Conservation (phyloP, 1,284 basidiomycete species). For the Malassezia pachydermatis region DNA sequence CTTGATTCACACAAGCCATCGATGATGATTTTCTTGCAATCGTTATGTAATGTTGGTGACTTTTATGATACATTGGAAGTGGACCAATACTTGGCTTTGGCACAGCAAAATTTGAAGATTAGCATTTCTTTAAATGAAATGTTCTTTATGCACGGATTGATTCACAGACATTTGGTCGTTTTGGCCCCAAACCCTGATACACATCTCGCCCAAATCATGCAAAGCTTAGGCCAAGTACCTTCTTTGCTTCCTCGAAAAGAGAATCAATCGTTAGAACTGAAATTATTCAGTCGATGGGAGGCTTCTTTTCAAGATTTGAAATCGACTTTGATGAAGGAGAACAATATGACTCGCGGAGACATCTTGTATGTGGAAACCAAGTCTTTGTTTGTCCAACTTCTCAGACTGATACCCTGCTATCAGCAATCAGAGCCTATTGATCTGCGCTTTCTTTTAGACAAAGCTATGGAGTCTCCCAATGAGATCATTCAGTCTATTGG, state of each 20-base stretch:
- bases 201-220: constrained; percentile 86
- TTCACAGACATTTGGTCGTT: constrained; percentile 86
- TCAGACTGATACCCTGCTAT: constrained; percentile 78
- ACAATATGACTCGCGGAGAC: constrained; percentile 91
- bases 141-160: constrained; percentile 91
- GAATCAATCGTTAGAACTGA: constrained; percentile 83
- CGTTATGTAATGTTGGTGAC: constrained; percentile 92
- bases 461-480: constrained; percentile 59
- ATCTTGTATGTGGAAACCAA: constrained; percentile 99
- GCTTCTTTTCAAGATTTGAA: constrained; percentile 96
- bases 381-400: constrained; percentile 93
- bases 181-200: constrained; percentile 93
- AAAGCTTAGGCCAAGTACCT: constrained; percentile 86
- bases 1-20: constrained; percentile 95
- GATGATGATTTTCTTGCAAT: constrained; percentile 93
- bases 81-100: constrained; percentile 99
- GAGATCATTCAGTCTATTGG: not conserved
- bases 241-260: constrained; percentile 92
- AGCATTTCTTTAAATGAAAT: constrained; percentile 98
- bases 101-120: constrained; percentile 95
- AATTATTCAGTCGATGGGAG: constrained; percentile 95
- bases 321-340: constrained; percentile 77
- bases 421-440: constrained; percentile 70
- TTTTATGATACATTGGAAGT: constrained; percentile 99
- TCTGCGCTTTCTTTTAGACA: constrained; percentile 79